These are phyloP conservation scores for Pichia sp. DNA, from an alignment of 1,139 yeast genomes.

Conservation along the genomic window DNA sequence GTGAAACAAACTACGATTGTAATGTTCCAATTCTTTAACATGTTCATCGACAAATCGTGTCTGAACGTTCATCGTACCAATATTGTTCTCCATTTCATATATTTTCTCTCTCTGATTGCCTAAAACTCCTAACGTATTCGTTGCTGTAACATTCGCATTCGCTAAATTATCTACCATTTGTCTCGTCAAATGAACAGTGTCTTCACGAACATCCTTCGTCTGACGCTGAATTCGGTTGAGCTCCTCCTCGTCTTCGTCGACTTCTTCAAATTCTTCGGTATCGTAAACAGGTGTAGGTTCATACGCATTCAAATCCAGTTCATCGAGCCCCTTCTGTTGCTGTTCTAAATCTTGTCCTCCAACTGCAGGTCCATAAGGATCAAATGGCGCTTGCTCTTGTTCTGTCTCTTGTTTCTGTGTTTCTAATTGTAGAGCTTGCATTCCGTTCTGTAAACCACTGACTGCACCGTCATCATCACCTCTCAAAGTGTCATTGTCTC, in stretches of 20 bases:
- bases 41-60: constrained; percentile 78
- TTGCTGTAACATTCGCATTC: constrained; percentile 87
- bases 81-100: constrained; percentile 69
- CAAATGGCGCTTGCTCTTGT: too few relatives aligned
- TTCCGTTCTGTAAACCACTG: constrained; percentile 5
- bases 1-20: constrained; percentile 76
- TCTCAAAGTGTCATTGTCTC: constrained; percentile 4
- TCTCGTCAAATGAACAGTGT: constrained; percentile 77
- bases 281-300: constrained; percentile 22
- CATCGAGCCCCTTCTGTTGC: constrained; percentile 22
- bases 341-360: constrained; percentile 1
- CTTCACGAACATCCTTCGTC: constrained; percentile 57
- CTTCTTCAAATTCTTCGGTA: constrained; percentile 36
- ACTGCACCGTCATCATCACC: constrained; percentile 1
- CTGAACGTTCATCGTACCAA: constrained; percentile 74
- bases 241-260: constrained; percentile 78
- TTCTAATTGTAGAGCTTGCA: constrained; percentile 15
- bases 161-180: constrained; percentile 83
- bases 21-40: constrained; percentile 69
- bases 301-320: constrained; percentile 24
- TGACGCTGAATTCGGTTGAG: constrained; percentile 79
- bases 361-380: constrained; percentile 17
- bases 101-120: constrained; percentile 88
- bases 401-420: constrained; percentile 11
- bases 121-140: constrained; percentile 83